phyloP scores from a whole-genome alignment of 129 eudicot species.

The Calendula officinalis region DNA sequence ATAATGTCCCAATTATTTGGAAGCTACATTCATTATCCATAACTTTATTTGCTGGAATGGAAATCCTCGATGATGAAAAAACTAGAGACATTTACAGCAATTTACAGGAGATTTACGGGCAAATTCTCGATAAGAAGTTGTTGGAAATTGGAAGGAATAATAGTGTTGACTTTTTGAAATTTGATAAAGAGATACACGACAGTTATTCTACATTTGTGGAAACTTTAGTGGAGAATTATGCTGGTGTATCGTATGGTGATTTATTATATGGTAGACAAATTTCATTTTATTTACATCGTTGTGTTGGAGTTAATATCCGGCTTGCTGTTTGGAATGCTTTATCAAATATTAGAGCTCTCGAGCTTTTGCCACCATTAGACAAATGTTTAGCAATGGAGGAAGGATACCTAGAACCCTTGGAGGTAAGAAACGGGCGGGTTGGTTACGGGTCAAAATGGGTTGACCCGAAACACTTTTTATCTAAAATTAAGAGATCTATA shows the following conservation, averaged over 20 bases:
- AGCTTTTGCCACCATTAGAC: slow-evolving; percentile 81
- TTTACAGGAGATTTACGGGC: slow-evolving; percentile 69
- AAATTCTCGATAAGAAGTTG: slow-evolving; percentile 46
- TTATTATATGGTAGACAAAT: slow-evolving; percentile 79
- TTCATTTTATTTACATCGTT: slow-evolving; percentile 66
- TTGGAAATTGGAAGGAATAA: slow-evolving; percentile 26
- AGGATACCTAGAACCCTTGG: slow-evolving; percentile 88
- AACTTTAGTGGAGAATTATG: slow-evolving; percentile 78
- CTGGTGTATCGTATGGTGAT: slow-evolving; percentile 92
- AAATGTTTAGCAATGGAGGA: slow-evolving; percentile 55
- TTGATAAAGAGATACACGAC: slow-evolving; percentile 77
- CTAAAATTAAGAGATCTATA: neutral
- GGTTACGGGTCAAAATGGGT: slow-evolving; percentile 7
- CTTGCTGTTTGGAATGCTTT: slow-evolving; percentile 87
- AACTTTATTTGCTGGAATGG: slow-evolving; percentile 58
- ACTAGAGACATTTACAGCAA: slow-evolving; percentile 57
- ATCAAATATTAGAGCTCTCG: slow-evolving; percentile 71
- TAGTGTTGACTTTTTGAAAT: slow-evolving; percentile 42
- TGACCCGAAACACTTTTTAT: neutral
- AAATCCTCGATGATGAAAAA: slow-evolving; percentile 64
- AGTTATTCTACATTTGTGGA: slow-evolving; percentile 79
- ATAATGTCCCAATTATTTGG: slow-evolving; percentile 63
- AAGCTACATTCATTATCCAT: slow-evolving; percentile 82
- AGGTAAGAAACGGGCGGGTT: slow-evolving; percentile 47
- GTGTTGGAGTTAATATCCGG: slow-evolving; percentile 64